Percentiles rank a stretch among this genome's conserved stretches.
Conservation (phyloP, 805 yeast genomes). For the Kluyveromyces siamensis region DNA sequence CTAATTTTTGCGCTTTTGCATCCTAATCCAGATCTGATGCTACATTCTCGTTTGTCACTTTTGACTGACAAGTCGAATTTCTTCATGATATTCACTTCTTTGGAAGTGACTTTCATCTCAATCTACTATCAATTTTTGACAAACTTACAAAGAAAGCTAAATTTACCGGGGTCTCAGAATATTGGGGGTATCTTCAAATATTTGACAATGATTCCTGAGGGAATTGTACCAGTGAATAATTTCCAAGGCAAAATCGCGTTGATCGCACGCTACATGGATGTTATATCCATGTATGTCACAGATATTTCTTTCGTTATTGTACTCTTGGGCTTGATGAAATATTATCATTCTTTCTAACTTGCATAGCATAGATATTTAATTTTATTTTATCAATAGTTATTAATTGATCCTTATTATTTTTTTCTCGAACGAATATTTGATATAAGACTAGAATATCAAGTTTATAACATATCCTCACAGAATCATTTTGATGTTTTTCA, state of each 20-base stretch:
- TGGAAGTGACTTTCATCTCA: slow-evolving; percentile 28
- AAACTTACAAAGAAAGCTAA: slow-evolving; percentile 17
- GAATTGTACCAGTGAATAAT: slow-evolving; percentile 23
- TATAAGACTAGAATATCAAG: background rate
- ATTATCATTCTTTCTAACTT: slow-evolving; percentile 6
- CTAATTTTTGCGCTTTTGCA: slow-evolving; percentile 22
- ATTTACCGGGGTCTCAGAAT: slow-evolving; percentile 20
- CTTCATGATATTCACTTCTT: slow-evolving; percentile 26
- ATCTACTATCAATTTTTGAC: slow-evolving; percentile 23
- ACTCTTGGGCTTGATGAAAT: slow-evolving; percentile 21
- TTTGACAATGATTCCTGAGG: slow-evolving; percentile 27
- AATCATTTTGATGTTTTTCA: slow-evolving; percentile 6
- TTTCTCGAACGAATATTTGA: background rate
- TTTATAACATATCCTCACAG: background rate
- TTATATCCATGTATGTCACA: slow-evolving; percentile 25
- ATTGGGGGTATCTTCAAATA: slow-evolving; percentile 23
- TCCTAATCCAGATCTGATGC: slow-evolving; percentile 2
- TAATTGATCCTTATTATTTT: background rate
- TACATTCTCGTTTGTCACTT: background rate
- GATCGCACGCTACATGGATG: slow-evolving; percentile 25
- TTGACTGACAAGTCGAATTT: slow-evolving; percentile 22
- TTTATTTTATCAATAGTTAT: background rate
- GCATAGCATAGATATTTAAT: background rate
- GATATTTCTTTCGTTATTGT: slow-evolving; percentile 28
- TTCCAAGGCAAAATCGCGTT: slow-evolving; percentile 19